Conservation (phyloP, 1,284 basidiomycete genomes). For the Meira miltonrushii region DNA sequence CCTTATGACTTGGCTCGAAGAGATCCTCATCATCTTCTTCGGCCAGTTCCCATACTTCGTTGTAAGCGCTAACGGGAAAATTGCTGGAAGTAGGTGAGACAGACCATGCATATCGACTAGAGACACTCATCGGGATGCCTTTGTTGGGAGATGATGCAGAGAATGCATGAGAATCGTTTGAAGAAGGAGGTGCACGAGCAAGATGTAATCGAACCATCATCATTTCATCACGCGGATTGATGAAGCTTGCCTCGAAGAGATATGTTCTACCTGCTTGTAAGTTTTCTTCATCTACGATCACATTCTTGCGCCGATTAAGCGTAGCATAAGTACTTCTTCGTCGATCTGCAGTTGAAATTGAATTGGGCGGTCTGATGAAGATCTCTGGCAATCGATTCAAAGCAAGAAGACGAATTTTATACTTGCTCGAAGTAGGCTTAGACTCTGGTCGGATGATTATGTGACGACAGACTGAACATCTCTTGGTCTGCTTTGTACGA, state of each 20-base stretch:
- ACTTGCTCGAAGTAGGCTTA: constrained; percentile 83
- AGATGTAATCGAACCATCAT: constrained; percentile 30
- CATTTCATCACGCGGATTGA: constrained; percentile 43
- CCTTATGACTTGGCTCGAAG: not conserved
- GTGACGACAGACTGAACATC: constrained; percentile 87
- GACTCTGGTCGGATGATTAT: constrained; percentile 97
- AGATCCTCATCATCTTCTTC: constrained; percentile 24
- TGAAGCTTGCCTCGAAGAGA: constrained; percentile 27
- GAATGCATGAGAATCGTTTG: not conserved
- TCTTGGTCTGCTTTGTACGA: constrained; percentile 86
- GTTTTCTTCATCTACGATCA: constrained; percentile 18
- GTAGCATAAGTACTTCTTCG: not conserved
- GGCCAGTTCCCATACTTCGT: constrained; percentile 41
- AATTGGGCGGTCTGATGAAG: constrained; percentile 66
- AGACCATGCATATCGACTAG: constrained; percentile 6
- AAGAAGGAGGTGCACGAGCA: constrained; percentile 17
- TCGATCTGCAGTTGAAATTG: not conserved
- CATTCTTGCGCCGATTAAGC: not conserved
- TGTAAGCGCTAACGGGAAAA: constrained; percentile 31
- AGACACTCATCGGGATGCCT: constrained; percentile 16
- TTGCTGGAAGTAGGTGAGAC: constrained; percentile 18
- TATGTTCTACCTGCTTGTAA: constrained; percentile 29
- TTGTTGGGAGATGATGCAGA: constrained; percentile 18
- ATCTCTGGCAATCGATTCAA: constrained; percentile 86
- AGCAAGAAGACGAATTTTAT: constrained; percentile 95